Evolutionary conservation across 139 green algal genomes (phyloP).

Genomic region (Chlorella sorokiniana): DNA sequence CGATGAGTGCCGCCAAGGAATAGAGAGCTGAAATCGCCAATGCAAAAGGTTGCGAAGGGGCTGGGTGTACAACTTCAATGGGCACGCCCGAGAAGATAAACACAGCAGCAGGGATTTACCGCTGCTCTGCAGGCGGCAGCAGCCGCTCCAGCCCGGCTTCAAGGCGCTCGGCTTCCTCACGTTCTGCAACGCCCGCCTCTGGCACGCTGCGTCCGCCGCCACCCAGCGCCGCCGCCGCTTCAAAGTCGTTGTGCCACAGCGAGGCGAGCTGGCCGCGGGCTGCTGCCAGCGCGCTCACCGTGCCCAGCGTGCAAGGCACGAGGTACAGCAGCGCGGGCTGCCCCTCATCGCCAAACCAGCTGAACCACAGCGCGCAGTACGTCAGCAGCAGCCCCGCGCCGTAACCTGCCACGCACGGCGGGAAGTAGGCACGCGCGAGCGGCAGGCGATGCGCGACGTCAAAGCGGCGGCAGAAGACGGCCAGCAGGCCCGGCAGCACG

Average conservation of each 20-base stretch:
- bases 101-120: not conserved
- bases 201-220: not conserved
- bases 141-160: constrained; percentile 9
- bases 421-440: constrained; percentile 54
- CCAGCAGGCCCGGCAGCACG: constrained; percentile 82
- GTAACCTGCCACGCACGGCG: constrained; percentile 63
- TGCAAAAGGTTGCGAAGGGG: too few species aligned
- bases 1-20: too few species aligned
- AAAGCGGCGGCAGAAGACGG: constrained; percentile 52
- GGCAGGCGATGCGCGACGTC: constrained; percentile 17
- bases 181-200: not conserved
- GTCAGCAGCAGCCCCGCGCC: constrained; percentile 80
- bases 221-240: not conserved
- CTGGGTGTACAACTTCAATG: not conserved
- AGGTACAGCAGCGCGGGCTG: constrained; percentile 96
- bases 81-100: not conserved
- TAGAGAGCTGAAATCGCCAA: too few species aligned
- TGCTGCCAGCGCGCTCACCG: constrained; percentile 47
- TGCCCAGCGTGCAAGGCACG: constrained; percentile 84
- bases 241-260: constrained; percentile 50
- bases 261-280: constrained; percentile 56
- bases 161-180: not conserved
- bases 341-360: constrained; percentile 59
- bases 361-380: constrained; percentile 75
- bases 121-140: not conserved